These are phyloP conservation scores for Colletotrichum musicola DNA, from an alignment of 2,329 filamentous ascomycete species.

Conservation along the genomic window DNA sequence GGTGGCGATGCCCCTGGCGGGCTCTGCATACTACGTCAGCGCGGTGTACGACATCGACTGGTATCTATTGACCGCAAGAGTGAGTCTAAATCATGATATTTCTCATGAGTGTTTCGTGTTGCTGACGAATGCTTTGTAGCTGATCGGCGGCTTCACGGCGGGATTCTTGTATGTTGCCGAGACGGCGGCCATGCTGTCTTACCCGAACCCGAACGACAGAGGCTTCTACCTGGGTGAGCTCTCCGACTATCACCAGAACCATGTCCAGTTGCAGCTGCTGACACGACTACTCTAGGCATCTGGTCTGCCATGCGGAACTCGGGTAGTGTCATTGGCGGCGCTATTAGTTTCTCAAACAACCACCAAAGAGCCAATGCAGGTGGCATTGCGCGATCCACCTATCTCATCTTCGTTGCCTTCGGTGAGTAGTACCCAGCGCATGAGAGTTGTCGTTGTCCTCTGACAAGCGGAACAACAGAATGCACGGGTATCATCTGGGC, in stretches of 20 bases:
- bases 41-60: slow-evolving; percentile 46
- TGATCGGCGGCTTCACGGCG: slow-evolving; percentile 36
- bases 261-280: no score
- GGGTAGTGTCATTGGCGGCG: slow-evolving; percentile 56
- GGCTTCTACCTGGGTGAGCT: slow-evolving; percentile 38
- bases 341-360: slow-evolving; percentile 62
- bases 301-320: slow-evolving; percentile 44
- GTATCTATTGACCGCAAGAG: slow-evolving; percentile 48
- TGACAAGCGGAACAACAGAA: slow-evolving; percentile 18
- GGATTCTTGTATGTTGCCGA: slow-evolving; percentile 46
- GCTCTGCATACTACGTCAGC: slow-evolving; percentile 50
- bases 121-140: neutral
- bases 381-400: slow-evolving; percentile 45
- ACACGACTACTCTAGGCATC: slow-evolving; percentile 34
- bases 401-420: slow-evolving; percentile 47
- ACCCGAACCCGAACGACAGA: slow-evolving; percentile 37
- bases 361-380: slow-evolving; percentile 41
- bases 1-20: slow-evolving; percentile 48
- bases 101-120: no score
- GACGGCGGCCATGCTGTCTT: slow-evolving; percentile 45
- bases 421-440: slow-evolving; percentile 18
- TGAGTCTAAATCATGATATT: neutral
- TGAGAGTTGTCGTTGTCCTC: neutral
- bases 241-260: no score
- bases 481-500: slow-evolving; percentile 45